Evolutionary conservation across 1,139 yeast species (phyloP).

Genomic region (Citeromyces siamensis): DNA sequence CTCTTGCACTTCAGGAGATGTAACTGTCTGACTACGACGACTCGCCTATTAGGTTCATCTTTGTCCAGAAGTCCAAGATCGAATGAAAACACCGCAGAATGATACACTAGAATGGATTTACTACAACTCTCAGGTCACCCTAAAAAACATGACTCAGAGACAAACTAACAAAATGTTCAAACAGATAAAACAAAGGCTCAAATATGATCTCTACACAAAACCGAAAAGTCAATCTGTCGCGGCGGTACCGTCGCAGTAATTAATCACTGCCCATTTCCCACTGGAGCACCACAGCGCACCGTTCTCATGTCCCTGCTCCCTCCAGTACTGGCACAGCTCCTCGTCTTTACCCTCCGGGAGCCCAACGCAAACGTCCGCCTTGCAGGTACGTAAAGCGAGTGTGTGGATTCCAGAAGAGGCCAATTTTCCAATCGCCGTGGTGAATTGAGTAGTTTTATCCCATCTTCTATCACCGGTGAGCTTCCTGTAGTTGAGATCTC

Average conservation of each 20-base stretch:
- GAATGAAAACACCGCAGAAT: too few relatives aligned
- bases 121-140: too few relatives aligned
- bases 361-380: conserved; percentile 95
- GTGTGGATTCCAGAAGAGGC: conserved; percentile 49
- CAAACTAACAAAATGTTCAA: too few relatives aligned
- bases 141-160: too few relatives aligned
- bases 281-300: conserved; percentile 78
- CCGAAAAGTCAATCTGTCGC: neutral
- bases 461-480: conserved; percentile 84
- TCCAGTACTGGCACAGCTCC: conserved; percentile 48
- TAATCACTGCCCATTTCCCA: conserved; percentile 90
- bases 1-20: too few relatives aligned
- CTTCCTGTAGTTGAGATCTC: conserved; percentile 93
- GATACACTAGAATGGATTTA: too few relatives aligned
- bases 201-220: neutral
- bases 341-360: conserved; percentile 63
- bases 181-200: too few relatives aligned
- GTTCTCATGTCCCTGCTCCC: conserved; percentile 38
- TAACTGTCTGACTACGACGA: too few relatives aligned
- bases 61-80: too few relatives aligned
- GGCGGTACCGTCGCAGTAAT: conserved; percentile 28
- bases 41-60: too few relatives aligned
- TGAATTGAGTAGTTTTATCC: conserved; percentile 72
- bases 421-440: conserved; percentile 56
- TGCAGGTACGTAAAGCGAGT: conserved; percentile 79